Base-by-base conservation (phyloP, 257 asterid genomes). In the Verbena officinalis region DNA sequence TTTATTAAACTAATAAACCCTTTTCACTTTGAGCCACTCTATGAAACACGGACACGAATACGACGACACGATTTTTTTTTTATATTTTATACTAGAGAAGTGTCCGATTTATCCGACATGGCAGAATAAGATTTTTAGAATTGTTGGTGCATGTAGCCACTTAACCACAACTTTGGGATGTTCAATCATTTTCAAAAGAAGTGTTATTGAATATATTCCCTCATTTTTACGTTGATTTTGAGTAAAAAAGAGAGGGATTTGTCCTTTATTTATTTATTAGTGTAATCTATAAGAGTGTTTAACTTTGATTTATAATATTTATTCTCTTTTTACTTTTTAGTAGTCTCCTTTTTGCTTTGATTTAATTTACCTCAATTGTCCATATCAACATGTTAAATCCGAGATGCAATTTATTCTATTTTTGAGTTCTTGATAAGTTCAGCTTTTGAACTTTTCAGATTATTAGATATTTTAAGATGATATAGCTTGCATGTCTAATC, bases 281-380 rank as follows among this genome's bases (percentile, higher is more conserved):
- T 9, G 15, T 55, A 67, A 54, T 45, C 10, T 46, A 61, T 24
- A n/a, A 10, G 8, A 13, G 3, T 44, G n/a, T 42, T n/a, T 1
- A 45, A 36, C 2, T 6, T 30, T 36, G 34, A 54, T 62, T 55
- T 10, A 33, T 44, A 14, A 39, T 44, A 55, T 46, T 45, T 45
- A 42, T 40, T 36, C 39, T 27, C 66, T 40, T 48, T 27, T 14
- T 60, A n/a, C 59, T 38, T 46, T 24, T 14, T 61, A 13, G 27
- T 31, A 7, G 16, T 14, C 30, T 13, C 12, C 27, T 19, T 62
- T 63, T 62, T 63, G 15, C 58, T 71, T 55, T 52, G 15, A 15
- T 20, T 60, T 5, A n/a, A 7, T 48, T 62, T 55, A 15, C 55
- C 42, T 55, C 59, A 63, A 46, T 33, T 62, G 75, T 70, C 68